Base-by-base conservation (phyloP, 805 yeast genomes). In the Blastobotrys attinorum region DNA sequence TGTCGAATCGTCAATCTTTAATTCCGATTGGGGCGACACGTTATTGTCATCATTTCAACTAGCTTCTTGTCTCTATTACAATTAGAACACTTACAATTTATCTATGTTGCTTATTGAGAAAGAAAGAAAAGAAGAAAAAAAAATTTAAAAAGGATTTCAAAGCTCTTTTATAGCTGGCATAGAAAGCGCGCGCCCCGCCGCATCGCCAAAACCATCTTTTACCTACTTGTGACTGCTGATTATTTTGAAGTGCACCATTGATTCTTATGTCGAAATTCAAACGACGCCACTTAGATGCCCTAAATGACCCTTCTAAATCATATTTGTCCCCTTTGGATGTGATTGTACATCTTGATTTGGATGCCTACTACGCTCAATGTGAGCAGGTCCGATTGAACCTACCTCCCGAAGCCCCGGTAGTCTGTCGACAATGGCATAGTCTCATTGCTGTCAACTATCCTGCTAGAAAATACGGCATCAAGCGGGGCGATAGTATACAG, bases 321-420 rank as follows among this genome's bases (percentile, higher is more conserved):
- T 79, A 75, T 58, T 53, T 56, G 4, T 79, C 88, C 47, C 86
- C 90, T 2, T 65, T 90, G 8, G 71, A 96, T 0, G 83, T 83
- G 20, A 75, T 92, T 31, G 88, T 83, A 5, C 94, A 88, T 54
- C 73, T 92, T 20, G 98, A 92, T 63, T 75, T 87, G 55, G 95
- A 92, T 64, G 97, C 97, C 10, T 92, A 89, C 61, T 92, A 84
- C 63, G 66, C 98, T 0, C 98, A 92, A 58, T 92, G 82, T 23
- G 97, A 92, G 56, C 90, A 83, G 52, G 67, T 85, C 4, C 64
- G 96, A 34, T 69, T 86, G 15, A 81, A 81, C 0, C 63, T 82
- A 13, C 62, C 79, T 1, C 67, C 66, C 1, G 76, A 78, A 2
- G 89, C 79, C 48, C 97, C 98, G 0, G 82, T 92, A 1, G 97